Base-by-base conservation (phyloP, 371 early-diverging fungal species). In the Cokeromyces recurvatus region DNA sequence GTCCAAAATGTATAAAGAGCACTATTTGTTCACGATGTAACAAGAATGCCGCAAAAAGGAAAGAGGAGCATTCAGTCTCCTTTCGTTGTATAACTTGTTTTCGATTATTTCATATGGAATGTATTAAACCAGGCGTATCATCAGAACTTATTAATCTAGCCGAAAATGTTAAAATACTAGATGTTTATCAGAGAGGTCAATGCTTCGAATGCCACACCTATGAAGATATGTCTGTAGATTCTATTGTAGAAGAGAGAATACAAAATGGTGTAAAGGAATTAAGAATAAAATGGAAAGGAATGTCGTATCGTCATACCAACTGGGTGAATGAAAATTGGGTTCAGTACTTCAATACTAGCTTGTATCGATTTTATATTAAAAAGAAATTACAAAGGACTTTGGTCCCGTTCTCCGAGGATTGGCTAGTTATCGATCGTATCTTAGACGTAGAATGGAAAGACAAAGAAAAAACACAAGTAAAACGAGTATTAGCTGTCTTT, bases 311-410 rank as follows among this genome's bases (percentile, higher is more conserved):
- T 11, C 76, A 79, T 43, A 44, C 74, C 5, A 56, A 55, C 14
- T 85, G 86, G 86, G 82, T 82, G 6, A 59, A 77, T n/a, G 50
- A 52, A 8, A 55, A 49, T 23, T 81, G 79, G 77, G 45, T 74
- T 12, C 49, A 53, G 12, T 48, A 57, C 11, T 55, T 55, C 6
- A 43, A 51, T 8, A 37, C 66, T 0, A 29, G 42, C 1, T 46
- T 56, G 29, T 61, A 61, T 42, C 45, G 54, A 20, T 55, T 59
- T 35, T 64, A 66, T 14, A 37, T 38, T 44, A 59, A 64, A 50
- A 55, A 46, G 34, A 36, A 57, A 25, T 38, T 12, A 19, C 29
- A 34, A 32, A 50, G 19, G 32, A 55, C 27, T 22, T 53, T 16
- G 23, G 46, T 10, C 15, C 46, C 31, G 7, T 31, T 51, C 7